A percentile compares a stretch with the other conserved stretches of the same genome.
These are phyloP conservation scores for Trichophyton verrucosum DNA, from an alignment of 2,329 filamentous ascomycete species.

Conservation along the genomic window DNA sequence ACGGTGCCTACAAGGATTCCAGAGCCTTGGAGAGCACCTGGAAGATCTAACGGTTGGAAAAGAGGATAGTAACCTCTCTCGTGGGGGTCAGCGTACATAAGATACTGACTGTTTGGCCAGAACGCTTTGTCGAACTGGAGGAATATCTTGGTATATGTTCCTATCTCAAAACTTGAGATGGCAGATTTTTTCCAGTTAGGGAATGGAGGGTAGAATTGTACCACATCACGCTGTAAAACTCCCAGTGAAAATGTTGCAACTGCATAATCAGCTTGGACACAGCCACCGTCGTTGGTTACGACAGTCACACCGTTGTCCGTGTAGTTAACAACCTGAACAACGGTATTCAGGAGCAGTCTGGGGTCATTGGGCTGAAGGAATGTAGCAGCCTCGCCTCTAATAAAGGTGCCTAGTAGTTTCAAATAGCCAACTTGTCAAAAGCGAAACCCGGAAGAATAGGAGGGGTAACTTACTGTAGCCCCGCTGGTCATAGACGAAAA, in stretches of 20 bases:
- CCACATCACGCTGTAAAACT: conserved; percentile 50
- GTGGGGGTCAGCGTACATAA: conserved; percentile 41
- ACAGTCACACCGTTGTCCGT: conserved; percentile 42
- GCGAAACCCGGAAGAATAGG: not conserved
- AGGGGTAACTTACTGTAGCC: conserved; percentile 40
- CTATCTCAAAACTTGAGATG: conserved; percentile 55
- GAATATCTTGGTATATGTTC: conserved; percentile 52
- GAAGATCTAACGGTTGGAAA: conserved; percentile 50
- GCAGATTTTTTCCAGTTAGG: conserved; percentile 50
- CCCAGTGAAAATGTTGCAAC: conserved; percentile 57
- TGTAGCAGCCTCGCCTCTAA: conserved; percentile 44
- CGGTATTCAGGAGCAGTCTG: conserved; percentile 46
- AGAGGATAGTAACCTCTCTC: conserved; percentile 45
- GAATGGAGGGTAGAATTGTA: conserved; percentile 48
- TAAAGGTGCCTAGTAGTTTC: conserved; percentile 28
- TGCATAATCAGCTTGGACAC: conserved; percentile 49
- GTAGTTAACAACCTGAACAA: conserved; percentile 45
- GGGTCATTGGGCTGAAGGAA: conserved; percentile 46
- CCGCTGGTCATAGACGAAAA: conserved; percentile 48
- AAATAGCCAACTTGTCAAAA: not conserved
- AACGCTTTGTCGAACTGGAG: conserved; percentile 53
- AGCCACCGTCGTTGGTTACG: conserved; percentile 41
- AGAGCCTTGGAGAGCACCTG: conserved; percentile 48
- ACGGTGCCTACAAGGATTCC: conserved; percentile 57
- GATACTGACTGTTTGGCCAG: conserved; percentile 46